Percentiles rank a stretch among this genome's conserved stretches.
These are phyloP conservation scores for Beauveria pseudobassiana DNA, from an alignment of 2,329 filamentous ascomycete genomes.

Conservation along the genomic window DNA sequence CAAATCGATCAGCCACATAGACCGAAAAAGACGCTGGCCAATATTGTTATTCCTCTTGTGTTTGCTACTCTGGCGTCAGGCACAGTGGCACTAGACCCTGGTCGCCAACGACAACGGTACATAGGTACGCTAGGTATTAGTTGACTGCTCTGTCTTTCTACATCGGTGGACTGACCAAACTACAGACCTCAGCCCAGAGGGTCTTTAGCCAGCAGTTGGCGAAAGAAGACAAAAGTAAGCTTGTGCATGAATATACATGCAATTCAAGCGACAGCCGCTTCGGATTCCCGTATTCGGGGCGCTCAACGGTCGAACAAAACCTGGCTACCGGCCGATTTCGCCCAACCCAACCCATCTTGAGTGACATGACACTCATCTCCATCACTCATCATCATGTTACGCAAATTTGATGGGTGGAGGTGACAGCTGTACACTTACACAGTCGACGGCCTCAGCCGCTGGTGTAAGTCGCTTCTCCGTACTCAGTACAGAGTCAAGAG, in stretches of 20 bases:
- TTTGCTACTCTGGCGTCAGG: neutral
- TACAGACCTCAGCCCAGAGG: slow-evolving; percentile 33
- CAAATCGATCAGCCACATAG: neutral
- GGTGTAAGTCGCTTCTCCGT: neutral
- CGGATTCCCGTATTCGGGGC: neutral
- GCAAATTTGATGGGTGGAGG: neutral
- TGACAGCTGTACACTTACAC: neutral
- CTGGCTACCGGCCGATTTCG: neutral
- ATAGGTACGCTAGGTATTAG: neutral
- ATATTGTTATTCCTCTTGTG: neutral
- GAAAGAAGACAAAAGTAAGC: slow-evolving; percentile 26
- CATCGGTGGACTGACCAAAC: neutral
- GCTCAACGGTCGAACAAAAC: neutral
- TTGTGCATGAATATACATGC: neutral
- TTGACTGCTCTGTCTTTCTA: neutral
- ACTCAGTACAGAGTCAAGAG: neutral
- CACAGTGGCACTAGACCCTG: neutral
- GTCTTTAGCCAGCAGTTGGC: slow-evolving; percentile 36
- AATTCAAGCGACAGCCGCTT: neutral
- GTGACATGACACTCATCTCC: neutral
- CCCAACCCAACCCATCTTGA: neutral
- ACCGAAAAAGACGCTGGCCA: neutral
- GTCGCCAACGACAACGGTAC: neutral
- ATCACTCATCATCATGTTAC: neutral
- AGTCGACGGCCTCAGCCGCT: neutral